Evolutionary conservation across 2,329 filamentous ascomycete genomes (phyloP).

Genomic region (Aspergillus sojae): DNA sequence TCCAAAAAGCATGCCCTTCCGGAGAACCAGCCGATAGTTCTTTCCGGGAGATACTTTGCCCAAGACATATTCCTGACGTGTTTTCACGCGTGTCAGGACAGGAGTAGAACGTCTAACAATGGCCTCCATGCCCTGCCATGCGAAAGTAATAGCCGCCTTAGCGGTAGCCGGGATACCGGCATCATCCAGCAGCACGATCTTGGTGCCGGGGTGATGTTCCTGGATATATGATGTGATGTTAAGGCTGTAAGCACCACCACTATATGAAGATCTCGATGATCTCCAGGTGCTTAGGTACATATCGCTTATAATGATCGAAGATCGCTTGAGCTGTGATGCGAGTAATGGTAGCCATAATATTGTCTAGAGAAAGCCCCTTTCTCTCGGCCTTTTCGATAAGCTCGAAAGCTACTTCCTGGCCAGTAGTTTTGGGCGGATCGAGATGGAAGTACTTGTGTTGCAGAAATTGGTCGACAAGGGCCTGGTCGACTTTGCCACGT

Average conservation of each 20-base stretch:
- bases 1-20: conserved; percentile 56
- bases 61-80: conserved; percentile 53
- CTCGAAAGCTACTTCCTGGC: conserved; percentile 48
- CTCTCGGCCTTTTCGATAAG: not conserved
- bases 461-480: conserved; percentile 57
- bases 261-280: conserved; percentile 61
- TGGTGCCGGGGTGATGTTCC: conserved; percentile 50
- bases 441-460: conserved; percentile 54
- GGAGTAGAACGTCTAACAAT: conserved; percentile 58
- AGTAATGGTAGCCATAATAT: conserved; percentile 47
- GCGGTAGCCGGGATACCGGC: conserved; percentile 60
- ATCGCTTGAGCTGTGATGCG: conserved; percentile 63
- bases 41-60: conserved; percentile 58
- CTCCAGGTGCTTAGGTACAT: conserved; percentile 41
- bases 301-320: conserved; percentile 53
- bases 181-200: conserved; percentile 59
- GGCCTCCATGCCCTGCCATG: conserved; percentile 64
- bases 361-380: not conserved
- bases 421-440: conserved; percentile 60
- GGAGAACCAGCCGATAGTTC: conserved; percentile 59
- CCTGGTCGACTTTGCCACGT: conserved; percentile 53
- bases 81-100: conserved; percentile 59
- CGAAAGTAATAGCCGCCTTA: conserved; percentile 64
- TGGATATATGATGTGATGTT: conserved; percentile 60
- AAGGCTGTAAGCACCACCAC: not conserved